phyloP scores from a whole-genome alignment of 2,329 filamentous ascomycete genomes.

The Sporothrix schenckii region DNA sequence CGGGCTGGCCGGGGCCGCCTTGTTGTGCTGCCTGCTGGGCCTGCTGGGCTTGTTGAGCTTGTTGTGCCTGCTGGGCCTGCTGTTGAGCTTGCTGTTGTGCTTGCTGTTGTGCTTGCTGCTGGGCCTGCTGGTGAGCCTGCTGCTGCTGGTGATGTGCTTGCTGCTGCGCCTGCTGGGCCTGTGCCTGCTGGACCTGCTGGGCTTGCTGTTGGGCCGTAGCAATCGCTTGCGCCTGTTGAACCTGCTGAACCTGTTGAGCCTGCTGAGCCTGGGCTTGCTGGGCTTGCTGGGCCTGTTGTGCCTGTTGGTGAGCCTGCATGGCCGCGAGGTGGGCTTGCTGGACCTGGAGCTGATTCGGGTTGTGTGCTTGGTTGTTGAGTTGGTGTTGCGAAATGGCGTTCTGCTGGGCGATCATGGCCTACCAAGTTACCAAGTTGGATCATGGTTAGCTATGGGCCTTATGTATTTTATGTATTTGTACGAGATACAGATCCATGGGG shows the following conservation, averaged over 20 bases:
- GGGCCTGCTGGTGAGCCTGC: conserved; percentile 43
- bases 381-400: conserved; percentile 51
- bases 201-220: conserved; percentile 47
- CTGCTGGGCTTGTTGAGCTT: conserved; percentile 42
- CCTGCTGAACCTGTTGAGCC: conserved; percentile 48
- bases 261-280: conserved; percentile 46
- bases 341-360: conserved; percentile 42
- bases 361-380: conserved; percentile 44
- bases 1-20: conserved; percentile 42
- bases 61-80: conserved; percentile 52
- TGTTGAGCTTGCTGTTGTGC: conserved; percentile 46
- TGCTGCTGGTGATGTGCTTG: conserved; percentile 33
- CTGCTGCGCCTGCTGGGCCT: conserved; percentile 43
- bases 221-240: conserved; percentile 34
- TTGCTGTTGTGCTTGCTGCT: conserved; percentile 43
- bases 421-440: conserved; percentile 30
- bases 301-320: conserved; percentile 27
- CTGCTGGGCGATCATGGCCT: conserved; percentile 53
- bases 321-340: conserved; percentile 28
- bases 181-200: conserved; percentile 41
- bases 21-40: conserved; percentile 55
- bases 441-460: background rate
- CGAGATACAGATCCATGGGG: background rate
- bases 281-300: conserved; percentile 47
- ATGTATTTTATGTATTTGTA: background rate